Evolutionary conservation across 2,329 filamentous ascomycete genomes (phyloP), one percentile per base, ranked within the genome.

Genomic region (Ophiosphaerella korrae): DNA sequence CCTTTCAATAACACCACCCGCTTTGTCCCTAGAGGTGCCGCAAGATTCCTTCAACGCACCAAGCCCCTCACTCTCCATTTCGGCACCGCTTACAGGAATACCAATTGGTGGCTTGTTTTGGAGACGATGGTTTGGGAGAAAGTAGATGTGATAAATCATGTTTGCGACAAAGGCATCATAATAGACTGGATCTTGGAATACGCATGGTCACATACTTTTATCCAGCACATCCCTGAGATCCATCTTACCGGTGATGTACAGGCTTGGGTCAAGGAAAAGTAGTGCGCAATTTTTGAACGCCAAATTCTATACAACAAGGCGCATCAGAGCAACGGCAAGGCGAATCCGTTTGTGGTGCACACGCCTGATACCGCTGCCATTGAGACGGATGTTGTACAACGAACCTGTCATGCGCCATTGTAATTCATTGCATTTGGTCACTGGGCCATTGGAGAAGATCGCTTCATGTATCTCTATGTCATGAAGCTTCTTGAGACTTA

Each of bases 191-290:
- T 60, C 2, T 33, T 60, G 7, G 48, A 50, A 9, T 58, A 48
- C 31, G 57, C 50, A 1, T 60, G 55, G 55, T 23, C 38, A 3
- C 14, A 46, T 14, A 24, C 21, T 2, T 50, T 48, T 34, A 16
- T 62, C 3, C 47, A 57, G 24, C 42, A 53, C 32, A 41, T 58
- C 3, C 18, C 32, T 2, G 14, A 23, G 11, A 39, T 60, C n/a
- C 34, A 26, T 5, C 21, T 65, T 1, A 33, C 46, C 2, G 60
- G 58, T 1, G 52, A 45, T 13, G 32, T 65, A 1, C 60, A 65
- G 21, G 18, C 1, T 0, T 65, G 58, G 62, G 62, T 63, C 2
- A 39, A 12, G 8, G 40, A 50, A 29, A 65, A 65, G 35, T 65
- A 58, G 62, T 9, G 37, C 3, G 23, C 16, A 1, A 47, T 58